Evolutionary conservation across 371 early-diverging fungal species (phyloP), one percentile per base, ranked within the genome.

Genomic region (Syncephalastrum monosporum): DNA sequence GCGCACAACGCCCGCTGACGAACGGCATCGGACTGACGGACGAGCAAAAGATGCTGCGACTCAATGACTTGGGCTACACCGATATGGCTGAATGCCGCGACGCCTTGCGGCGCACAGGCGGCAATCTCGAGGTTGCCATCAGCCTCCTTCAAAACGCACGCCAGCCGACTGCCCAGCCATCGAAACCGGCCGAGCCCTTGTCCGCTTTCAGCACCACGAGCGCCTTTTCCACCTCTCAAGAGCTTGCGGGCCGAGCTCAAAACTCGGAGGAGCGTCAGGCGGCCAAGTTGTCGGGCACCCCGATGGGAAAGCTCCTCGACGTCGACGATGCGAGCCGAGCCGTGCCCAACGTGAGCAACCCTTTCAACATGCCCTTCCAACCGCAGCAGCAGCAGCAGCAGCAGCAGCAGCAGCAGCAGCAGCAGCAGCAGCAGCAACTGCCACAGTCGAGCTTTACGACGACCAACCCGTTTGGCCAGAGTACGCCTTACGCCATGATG

Each of bases 21-120:
- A 52, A n/a, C 56, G 57, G 44, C 19, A 17, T 14, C 59, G 57
- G 53, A 57, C 56, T 75, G 41, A 63, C 72, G 4, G 71, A 70
- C 25, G 67, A 79, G 2, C 72, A 75, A 45, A 75, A 75, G 23
- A 15, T 69, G 45, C 53, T 65, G 8, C 68, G 77, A 29, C 58
- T 82, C 25, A 63, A 71, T 56, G 78, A 67, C 48, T 56, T 82
- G 66, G 85, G 85, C 24, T 82, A 71, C 50, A 65, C 71, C 6
- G 77, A 84, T 55, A 59, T 64, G 50, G 65, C 63, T 1, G 33
- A 61, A 41, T 81, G 78, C 57, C 65, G 67, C 25, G 82, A 84
- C 41, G 81, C 79, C 5, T 69, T 84, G 27, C 80, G 81, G 27
- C 81, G 85, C 48, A 71, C 82, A 5, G 85, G 82, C 21, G 85